phyloP scores from a whole-genome alignment of 1,284 basidiomycete genomes.

The Papiliotrema fonsecae region DNA sequence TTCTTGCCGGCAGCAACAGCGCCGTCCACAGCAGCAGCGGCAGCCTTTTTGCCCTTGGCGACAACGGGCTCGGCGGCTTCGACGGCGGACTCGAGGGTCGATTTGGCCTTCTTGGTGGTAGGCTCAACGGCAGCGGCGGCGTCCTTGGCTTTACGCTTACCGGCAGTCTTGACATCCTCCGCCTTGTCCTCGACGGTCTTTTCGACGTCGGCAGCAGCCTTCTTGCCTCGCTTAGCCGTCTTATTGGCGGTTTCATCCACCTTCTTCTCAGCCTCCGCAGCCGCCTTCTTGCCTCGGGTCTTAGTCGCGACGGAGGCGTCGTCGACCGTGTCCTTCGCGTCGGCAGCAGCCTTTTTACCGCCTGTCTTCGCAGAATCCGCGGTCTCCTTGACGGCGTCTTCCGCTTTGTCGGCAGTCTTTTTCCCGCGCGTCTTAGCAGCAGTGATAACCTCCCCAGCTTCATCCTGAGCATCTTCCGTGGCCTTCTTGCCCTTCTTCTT shows the following conservation, averaged over 20 bases:
- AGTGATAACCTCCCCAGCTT: conserved; percentile 5
- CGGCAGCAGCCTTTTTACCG: conserved; percentile 5
- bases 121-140: conserved; percentile 5
- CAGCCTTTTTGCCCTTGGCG: conserved; percentile 22
- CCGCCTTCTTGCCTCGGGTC: conserved; percentile 13
- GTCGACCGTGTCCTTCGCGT: not conserved
- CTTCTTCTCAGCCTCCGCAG: conserved; percentile 7
- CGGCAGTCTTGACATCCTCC: not conserved
- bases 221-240: conserved; percentile 16
- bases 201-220: conserved; percentile 6
- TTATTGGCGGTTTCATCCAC: conserved; percentile 4
- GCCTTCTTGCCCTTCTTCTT: conserved; percentile 11
- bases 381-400: conserved; percentile 17
- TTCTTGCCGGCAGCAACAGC: conserved; percentile 15
- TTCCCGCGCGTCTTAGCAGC: too few species aligned
- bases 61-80: conserved; percentile 14
- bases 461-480: not conserved
- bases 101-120: conserved; percentile 6
- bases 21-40: conserved; percentile 13
- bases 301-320: not conserved
- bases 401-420: too few species aligned
- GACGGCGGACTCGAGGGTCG: conserved; percentile 11
- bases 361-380: conserved; percentile 4
- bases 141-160: conserved; percentile 11
- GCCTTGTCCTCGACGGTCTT: conserved; percentile 1